Conservation (phyloP, 1,139 yeast species). For the Suhomyces wounanorum region DNA sequence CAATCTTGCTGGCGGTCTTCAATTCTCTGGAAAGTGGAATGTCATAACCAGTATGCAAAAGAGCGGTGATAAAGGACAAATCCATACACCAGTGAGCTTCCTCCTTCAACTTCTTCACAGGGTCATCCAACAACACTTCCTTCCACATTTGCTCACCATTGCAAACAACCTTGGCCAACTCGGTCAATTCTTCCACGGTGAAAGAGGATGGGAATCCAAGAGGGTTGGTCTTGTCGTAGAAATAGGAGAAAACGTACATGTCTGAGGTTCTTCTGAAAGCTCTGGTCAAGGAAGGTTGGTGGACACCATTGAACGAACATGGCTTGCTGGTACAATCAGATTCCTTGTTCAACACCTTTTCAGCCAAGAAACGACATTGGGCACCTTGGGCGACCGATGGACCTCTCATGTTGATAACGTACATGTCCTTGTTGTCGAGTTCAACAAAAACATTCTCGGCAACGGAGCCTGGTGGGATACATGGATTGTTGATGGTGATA, state of each 20-base stretch:
- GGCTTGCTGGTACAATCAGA: conserved; percentile 71
- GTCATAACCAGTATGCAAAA: conserved; percentile 93
- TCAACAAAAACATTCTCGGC: conserved; percentile 61
- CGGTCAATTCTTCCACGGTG: conserved; percentile 79
- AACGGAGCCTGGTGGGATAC: conserved; percentile 75
- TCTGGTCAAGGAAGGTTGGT: conserved; percentile 85
- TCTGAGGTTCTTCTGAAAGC: conserved; percentile 73
- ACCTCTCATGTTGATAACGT: conserved; percentile 73
- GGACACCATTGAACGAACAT: conserved; percentile 95
- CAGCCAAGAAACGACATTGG: conserved; percentile 86
- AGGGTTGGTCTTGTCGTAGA: conserved; percentile 91
- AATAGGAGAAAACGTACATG: conserved; percentile 87
- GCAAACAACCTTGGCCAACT: conserved; percentile 82
- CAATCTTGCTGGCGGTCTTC: conserved; percentile 86
- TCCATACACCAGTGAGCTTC: conserved; percentile 97
- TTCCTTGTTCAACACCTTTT: conserved; percentile 79
- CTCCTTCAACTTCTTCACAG: conserved; percentile 60
- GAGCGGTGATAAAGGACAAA: conserved; percentile 82
- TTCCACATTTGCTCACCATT: conserved; percentile 77
- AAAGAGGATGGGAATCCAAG: conserved; percentile 92
- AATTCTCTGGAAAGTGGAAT: conserved; percentile 88
- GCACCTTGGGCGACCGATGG: conserved; percentile 52
- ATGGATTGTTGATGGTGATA: conserved; percentile 66
- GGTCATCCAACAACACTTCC: conserved; percentile 61
- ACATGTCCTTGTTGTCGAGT: conserved; percentile 46